Evolutionary conservation across 352 stramenopile genomes (phyloP).

Genomic region (Globisporangium recalcitrans): DNA sequence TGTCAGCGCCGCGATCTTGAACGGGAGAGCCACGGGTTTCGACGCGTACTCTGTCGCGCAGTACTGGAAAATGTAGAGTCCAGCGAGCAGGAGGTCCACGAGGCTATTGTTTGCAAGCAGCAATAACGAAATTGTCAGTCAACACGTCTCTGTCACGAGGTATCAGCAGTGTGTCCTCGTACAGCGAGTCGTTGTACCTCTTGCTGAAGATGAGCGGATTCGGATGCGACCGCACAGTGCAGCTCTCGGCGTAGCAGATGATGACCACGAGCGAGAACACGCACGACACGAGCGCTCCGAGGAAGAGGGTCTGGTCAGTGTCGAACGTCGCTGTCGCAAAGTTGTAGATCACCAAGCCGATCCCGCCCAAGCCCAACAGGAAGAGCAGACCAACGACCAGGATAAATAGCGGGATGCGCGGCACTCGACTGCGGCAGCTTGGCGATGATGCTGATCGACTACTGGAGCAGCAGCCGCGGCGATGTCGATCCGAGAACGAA

Average conservation of each 20-base stretch:
- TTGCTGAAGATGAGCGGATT: conserved; percentile 88
- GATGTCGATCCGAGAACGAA: not conserved
- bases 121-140: not conserved
- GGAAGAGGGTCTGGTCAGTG: conserved; percentile 61
- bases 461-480: not conserved
- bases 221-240: conserved; percentile 53
- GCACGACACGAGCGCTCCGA: conserved; percentile 64
- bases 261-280: conserved; percentile 74
- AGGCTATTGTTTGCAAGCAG: conserved; percentile 22
- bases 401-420: conserved; percentile 23
- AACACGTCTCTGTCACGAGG: too few species aligned
- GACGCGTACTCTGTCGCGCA: conserved; percentile 54
- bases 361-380: conserved; percentile 31
- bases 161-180: too few species aligned
- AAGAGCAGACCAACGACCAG: conserved; percentile 32
- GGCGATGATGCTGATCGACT: not conserved
- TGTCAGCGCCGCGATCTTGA: conserved; percentile 57
- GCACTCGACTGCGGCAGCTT: conserved; percentile 1
- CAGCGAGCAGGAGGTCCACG: conserved; percentile 65
- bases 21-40: conserved; percentile 45
- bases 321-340: conserved; percentile 22
- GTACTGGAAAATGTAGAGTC: conserved; percentile 78
- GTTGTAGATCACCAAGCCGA: conserved; percentile 23
- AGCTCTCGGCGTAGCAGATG: conserved; percentile 57
- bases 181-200: too few species aligned